These are phyloP conservation scores for Silene uniflora DNA, from an alignment of 148 eudicot species.

Conservation along the genomic window DNA sequence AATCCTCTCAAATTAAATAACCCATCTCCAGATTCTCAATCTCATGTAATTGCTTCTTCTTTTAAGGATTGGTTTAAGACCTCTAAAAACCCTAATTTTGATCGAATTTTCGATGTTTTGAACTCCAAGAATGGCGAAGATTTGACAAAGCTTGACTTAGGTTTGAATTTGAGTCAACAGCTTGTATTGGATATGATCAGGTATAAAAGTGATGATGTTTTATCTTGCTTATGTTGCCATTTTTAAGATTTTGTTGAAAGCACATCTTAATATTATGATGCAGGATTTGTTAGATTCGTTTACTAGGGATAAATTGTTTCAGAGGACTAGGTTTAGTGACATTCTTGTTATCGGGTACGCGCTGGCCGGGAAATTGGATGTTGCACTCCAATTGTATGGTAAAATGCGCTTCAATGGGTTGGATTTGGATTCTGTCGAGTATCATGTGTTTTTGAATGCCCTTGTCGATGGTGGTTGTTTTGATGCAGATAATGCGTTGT, in stretches of 20 bases:
- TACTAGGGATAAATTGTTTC: slow-evolving; percentile 18
- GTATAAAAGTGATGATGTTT: slow-evolving; percentile 39
- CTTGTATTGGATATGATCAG: slow-evolving; percentile 48
- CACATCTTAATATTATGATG: slow-evolving; percentile 49
- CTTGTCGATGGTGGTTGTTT: slow-evolving; percentile 53
- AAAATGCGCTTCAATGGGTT: slow-evolving; percentile 68
- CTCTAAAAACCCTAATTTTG: slow-evolving; percentile 32
- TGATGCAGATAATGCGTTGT: slow-evolving; percentile 47
- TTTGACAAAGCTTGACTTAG: slow-evolving; percentile 21
- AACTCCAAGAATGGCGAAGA: slow-evolving; percentile 14
- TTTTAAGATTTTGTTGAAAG: slow-evolving; percentile 54
- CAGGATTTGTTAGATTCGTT: slow-evolving; percentile 43
- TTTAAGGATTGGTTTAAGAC: slow-evolving; percentile 50
- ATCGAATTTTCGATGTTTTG: slow-evolving; percentile 40
- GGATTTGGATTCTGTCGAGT: slow-evolving; percentile 51
- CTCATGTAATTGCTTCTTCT: slow-evolving; percentile 29
- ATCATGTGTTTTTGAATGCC: slow-evolving; percentile 65
- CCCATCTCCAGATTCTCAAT: slow-evolving; percentile 20
- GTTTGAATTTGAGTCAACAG: slow-evolving; percentile 35
- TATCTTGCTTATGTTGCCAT: slow-evolving; percentile 54
- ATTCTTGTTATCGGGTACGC: slow-evolving; percentile 85
- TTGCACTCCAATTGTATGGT: slow-evolving; percentile 68
- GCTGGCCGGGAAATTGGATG: slow-evolving; percentile 64
- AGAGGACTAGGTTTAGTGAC: slow-evolving; percentile 35
- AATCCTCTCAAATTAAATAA: neutral